A percentile compares a stretch with the other conserved stretches of the same genome.
phyloP scores from a whole-genome alignment of 768 basidiomycete species.

The Suillus fuscotomentosus region DNA sequence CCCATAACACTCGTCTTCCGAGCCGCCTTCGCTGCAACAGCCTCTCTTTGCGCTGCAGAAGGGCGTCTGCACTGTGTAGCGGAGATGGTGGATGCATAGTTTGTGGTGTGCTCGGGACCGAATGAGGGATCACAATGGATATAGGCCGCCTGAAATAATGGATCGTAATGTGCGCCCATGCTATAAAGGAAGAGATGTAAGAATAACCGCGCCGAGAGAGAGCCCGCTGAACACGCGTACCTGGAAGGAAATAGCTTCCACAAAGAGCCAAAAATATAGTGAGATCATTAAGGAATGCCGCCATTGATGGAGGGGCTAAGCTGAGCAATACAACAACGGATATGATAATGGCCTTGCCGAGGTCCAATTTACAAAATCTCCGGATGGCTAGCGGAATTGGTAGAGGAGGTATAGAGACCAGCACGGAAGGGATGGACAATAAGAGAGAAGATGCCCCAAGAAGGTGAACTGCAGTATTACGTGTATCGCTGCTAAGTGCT shows the following conservation, averaged over 20 bases:
- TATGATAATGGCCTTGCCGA: constrained; percentile 45
- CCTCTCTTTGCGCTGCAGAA: constrained; percentile 84
- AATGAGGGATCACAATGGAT: constrained; percentile 69
- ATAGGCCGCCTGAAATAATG: constrained; percentile 86
- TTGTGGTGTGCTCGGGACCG: constrained; percentile 19
- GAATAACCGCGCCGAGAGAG: neutral
- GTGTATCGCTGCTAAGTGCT: constrained; percentile 2
- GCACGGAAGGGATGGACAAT: constrained; percentile 55
- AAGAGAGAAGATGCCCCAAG: constrained; percentile 53
- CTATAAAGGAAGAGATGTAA: constrained; percentile 27
- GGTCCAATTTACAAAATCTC: constrained; percentile 37
- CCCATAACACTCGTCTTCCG: constrained; percentile 75
- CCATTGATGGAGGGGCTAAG: constrained; percentile 40
- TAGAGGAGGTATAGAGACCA: constrained; percentile 54
- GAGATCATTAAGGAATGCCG: constrained; percentile 43
- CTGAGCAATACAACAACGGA: constrained; percentile 43
- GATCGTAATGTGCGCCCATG: constrained; percentile 73
- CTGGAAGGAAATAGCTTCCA: constrained; percentile 64
- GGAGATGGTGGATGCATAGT: constrained; percentile 17
- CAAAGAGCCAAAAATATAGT: constrained; percentile 50
- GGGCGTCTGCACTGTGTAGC: constrained; percentile 52
- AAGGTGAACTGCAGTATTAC: constrained; percentile 22
- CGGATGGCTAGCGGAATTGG: constrained; percentile 46
- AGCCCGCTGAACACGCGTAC: constrained; percentile 28
- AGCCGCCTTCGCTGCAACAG: constrained; percentile 75